Evolutionary conservation across 352 stramenopile species (phyloP).

Genomic region (Peronospora destructor): DNA sequence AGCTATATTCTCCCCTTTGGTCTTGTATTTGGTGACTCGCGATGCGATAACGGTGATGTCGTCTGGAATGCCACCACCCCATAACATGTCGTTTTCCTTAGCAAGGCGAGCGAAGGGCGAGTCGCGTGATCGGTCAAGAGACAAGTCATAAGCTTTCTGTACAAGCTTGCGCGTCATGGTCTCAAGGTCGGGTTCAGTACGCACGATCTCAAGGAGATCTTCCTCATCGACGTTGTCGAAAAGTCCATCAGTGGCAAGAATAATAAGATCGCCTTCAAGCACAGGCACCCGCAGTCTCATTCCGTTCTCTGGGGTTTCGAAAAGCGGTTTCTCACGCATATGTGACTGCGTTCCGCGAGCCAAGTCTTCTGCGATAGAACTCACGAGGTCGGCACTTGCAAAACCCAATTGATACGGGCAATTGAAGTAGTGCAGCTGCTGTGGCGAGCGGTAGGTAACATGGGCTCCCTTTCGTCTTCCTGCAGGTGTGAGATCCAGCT

Average conservation of each 20-base stretch:
- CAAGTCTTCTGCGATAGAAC: constrained; percentile 47
- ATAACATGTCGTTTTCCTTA: constrained; percentile 98
- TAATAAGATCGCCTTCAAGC: constrained; percentile 91
- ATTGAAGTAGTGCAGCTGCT: constrained; percentile 97
- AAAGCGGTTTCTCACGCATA: constrained; percentile 77
- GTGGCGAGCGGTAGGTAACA: constrained; percentile 90
- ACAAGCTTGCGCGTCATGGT: constrained; percentile 77
- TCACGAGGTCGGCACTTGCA: constrained; percentile 38
- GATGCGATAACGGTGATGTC: constrained; percentile 82
- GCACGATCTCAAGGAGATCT: constrained; percentile 65
- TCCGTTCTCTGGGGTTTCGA: constrained; percentile 88
- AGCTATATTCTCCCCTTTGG: constrained; percentile 22
- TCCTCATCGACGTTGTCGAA: constrained; percentile 95
- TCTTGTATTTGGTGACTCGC: constrained; percentile 47
- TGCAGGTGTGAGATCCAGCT: constrained; percentile 56
- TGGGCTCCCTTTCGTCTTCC: constrained; percentile 70
- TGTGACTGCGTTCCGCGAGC: constrained; percentile 33
- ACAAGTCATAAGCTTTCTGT: constrained; percentile 87
- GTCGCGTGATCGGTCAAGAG: constrained; percentile 86
- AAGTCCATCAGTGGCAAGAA: constrained; percentile 94
- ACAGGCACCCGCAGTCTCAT: constrained; percentile 91
- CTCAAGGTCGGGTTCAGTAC: constrained; percentile 48
- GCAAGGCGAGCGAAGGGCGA: constrained; percentile 94
- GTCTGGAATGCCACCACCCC: constrained; percentile 89
- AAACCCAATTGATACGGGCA: constrained; percentile 91